These are phyloP conservation scores for Malassezia globosa DNA, from an alignment of 1,284 basidiomycete species.

Conservation along the genomic window DNA sequence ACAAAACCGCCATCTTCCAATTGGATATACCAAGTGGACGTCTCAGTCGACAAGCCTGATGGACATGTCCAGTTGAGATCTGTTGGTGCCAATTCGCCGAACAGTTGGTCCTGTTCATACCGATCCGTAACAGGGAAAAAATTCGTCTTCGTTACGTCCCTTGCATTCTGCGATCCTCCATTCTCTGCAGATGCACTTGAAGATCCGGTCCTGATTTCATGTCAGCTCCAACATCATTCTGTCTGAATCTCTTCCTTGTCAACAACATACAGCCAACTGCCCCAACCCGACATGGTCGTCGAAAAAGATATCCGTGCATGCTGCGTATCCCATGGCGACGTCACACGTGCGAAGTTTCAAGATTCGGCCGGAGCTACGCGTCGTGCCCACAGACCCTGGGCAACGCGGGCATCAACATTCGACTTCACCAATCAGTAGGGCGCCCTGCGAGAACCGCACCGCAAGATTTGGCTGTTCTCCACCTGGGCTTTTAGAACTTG, in stretches of 20 bases:
- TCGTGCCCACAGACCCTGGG: too few relatives aligned
- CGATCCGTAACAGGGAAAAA: conserved; percentile 40
- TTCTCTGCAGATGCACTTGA: conserved; percentile 10
- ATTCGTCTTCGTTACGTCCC: conserved; percentile 21
- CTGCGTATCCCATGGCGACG: too few relatives aligned
- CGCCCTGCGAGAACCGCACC: too few relatives aligned
- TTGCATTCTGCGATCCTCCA: too few relatives aligned
- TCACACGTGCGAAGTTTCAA: too few relatives aligned
- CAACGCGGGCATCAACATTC: too few relatives aligned
- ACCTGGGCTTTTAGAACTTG: too few relatives aligned
- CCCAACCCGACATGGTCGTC: conserved; percentile 38
- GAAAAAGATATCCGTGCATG: too few relatives aligned
- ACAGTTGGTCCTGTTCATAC: conserved; percentile 50
- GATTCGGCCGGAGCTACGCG: neutral
- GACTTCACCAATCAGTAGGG: too few relatives aligned
- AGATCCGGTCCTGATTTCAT: conserved; percentile 14
- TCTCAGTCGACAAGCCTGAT: conserved; percentile 78
- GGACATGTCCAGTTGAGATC: conserved; percentile 75
- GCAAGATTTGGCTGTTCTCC: too few relatives aligned
- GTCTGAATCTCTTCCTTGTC: too few relatives aligned
- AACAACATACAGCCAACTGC: conserved; percentile 38
- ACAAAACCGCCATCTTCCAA: conserved; percentile 70
- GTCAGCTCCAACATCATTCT: neutral
- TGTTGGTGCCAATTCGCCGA: conserved; percentile 57
- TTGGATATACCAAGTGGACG: conserved; percentile 76